Evolutionary conservation across 2,329 filamentous ascomycete genomes (phyloP).

Genomic region (Sarocladium oryzae): DNA sequence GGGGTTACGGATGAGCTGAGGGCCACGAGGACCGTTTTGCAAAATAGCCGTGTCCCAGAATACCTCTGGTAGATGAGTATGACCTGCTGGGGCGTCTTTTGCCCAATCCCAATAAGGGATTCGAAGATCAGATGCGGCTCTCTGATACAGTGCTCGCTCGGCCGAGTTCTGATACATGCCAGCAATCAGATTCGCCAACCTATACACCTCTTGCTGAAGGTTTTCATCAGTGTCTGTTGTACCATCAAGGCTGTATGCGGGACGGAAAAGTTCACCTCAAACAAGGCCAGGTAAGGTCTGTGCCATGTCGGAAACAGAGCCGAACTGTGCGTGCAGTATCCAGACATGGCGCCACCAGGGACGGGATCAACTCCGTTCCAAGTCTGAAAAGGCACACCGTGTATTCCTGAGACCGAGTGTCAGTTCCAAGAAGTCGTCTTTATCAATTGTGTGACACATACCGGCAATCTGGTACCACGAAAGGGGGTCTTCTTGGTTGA

Average conservation of each 20-base stretch:
- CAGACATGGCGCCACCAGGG: slow-evolving; percentile 47
- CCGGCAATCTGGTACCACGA: slow-evolving; percentile 78
- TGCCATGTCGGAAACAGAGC: slow-evolving; percentile 79
- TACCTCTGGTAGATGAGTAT: slow-evolving; percentile 38
- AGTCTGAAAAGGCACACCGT: slow-evolving; percentile 61
- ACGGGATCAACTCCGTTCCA: slow-evolving; percentile 47
- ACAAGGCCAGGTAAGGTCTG: slow-evolving; percentile 65
- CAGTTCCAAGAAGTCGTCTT: neutral
- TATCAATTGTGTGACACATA: slow-evolving; percentile 28
- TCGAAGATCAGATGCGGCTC: slow-evolving; percentile 44
- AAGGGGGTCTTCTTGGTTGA: slow-evolving; percentile 53
- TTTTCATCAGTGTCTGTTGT: slow-evolving; percentile 13
- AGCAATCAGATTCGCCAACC: slow-evolving; percentile 36
- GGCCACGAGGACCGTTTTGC: slow-evolving; percentile 49
- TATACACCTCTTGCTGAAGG: slow-evolving; percentile 30
- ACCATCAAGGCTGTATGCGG: neutral
- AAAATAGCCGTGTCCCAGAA: slow-evolving; percentile 43
- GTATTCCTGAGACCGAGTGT: slow-evolving; percentile 52
- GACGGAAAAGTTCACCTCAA: slow-evolving; percentile 36
- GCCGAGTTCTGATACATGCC: slow-evolving; percentile 39
- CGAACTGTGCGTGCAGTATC: slow-evolving; percentile 73
- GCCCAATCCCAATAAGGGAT: slow-evolving; percentile 58
- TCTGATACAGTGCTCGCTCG: slow-evolving; percentile 41
- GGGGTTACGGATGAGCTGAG: slow-evolving; percentile 53
- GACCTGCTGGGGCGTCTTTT: slow-evolving; percentile 37